phyloP scores from a whole-genome alignment of 2,329 filamentous ascomycete species.

The Sodiomyces alkalinus region DNA sequence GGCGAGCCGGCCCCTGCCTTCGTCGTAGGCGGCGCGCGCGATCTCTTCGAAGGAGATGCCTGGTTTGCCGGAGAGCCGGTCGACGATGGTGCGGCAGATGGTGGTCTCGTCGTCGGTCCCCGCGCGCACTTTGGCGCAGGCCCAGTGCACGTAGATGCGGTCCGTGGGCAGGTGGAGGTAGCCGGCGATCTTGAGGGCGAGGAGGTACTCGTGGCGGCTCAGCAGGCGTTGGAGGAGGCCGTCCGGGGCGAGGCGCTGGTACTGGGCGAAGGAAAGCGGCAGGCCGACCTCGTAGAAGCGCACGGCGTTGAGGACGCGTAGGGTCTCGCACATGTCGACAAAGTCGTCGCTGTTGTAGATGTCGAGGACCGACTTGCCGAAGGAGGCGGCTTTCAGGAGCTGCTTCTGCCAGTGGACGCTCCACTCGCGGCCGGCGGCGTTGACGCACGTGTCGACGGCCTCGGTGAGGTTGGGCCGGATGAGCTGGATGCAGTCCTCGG shows the following conservation, averaged over 20 bases:
- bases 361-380: conserved; percentile 92
- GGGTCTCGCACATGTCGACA: conserved; percentile 91
- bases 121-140: conserved; percentile 78
- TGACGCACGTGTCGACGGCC: conserved; percentile 86
- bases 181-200: conserved; percentile 76
- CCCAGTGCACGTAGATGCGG: conserved; percentile 93
- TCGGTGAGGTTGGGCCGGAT: conserved; percentile 80
- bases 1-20: conserved; percentile 76
- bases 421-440: conserved; percentile 85
- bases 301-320: conserved; percentile 84
- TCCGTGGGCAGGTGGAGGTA: conserved; percentile 78
- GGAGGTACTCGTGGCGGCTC: conserved; percentile 77
- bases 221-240: conserved; percentile 74
- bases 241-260: conserved; percentile 77
- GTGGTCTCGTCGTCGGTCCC: conserved; percentile 77
- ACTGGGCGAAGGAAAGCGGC: conserved; percentile 86
- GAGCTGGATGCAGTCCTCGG: conserved; percentile 92
- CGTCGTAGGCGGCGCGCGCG: conserved; percentile 82
- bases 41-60: conserved; percentile 95
- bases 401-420: conserved; percentile 87
- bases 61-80: conserved; percentile 70
- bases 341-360: conserved; percentile 98
- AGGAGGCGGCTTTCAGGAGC: conserved; percentile 88
- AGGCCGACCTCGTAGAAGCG: conserved; percentile 84
- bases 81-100: conserved; percentile 74